Conservation (phyloP, 225 moss, liverwort and hornwort species). For the Physcomitrellopsis africana region DNA sequence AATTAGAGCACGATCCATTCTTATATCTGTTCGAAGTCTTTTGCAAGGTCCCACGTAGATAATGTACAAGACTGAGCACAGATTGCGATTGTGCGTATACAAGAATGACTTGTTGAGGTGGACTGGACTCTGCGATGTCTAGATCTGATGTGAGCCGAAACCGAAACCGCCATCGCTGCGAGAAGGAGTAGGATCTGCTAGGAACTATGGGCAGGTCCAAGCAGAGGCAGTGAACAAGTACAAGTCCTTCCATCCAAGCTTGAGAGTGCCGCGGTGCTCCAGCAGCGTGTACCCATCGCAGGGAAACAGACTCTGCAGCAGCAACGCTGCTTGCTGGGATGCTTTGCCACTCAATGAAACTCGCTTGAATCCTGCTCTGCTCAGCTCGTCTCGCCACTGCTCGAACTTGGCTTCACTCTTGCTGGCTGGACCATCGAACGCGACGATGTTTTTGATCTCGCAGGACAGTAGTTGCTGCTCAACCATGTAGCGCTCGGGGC, state of each 20-base stretch:
- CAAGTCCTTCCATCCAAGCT: constrained; percentile 62
- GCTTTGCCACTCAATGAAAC: constrained; percentile 57
- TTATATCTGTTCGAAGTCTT: no score
- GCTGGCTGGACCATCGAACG: constrained; percentile 30
- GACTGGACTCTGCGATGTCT: no score
- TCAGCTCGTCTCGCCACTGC: constrained; percentile 49
- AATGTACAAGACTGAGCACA: no score
- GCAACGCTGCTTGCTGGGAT: constrained; percentile 50
- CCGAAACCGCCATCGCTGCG: no score
- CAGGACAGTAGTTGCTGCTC: constrained; percentile 86
- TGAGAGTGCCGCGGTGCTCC: constrained; percentile 46
- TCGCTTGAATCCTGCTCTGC: constrained; percentile 43
- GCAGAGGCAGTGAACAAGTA: constrained; percentile 60
- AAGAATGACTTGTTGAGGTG: no score
- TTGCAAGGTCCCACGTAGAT: no score
- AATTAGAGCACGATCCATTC: no score
- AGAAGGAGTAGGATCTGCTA: no score
- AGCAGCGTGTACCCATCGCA: constrained; percentile 56
- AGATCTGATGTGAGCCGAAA: no score
- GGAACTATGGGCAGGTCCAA: constrained; percentile 27
- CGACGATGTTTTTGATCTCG: constrained; percentile 82
- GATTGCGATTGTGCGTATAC: no score
- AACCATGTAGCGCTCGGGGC: constrained; percentile 67
- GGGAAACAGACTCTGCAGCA: constrained; percentile 46
- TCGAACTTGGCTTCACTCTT: constrained; percentile 49